Evolutionary conservation across 495 filamentous ascomycete genomes (phyloP).

Genomic region (Lasiosphaeriaceae sp.): DNA sequence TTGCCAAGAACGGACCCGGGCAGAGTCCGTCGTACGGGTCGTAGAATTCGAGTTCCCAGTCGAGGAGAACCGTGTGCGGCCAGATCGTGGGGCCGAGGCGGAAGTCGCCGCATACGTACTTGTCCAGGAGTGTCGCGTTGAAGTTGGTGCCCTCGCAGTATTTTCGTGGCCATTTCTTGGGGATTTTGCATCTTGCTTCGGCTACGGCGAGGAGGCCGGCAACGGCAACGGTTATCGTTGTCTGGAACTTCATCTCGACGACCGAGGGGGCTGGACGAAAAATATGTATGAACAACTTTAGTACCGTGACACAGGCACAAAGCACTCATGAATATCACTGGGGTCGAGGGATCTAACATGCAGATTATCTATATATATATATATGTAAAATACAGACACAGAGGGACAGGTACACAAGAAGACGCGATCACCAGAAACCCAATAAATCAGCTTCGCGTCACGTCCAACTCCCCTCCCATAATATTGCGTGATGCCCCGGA

Average conservation of each 20-base stretch:
- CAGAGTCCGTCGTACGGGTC: conserved; percentile 47
- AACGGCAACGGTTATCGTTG: neutral
- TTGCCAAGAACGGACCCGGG: conserved; percentile 44
- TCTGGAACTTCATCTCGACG: neutral
- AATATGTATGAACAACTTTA: too few relatives aligned
- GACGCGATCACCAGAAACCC: too few relatives aligned
- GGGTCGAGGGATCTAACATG: too few relatives aligned
- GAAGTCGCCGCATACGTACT: conserved; percentile 49
- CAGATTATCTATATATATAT: too few relatives aligned
- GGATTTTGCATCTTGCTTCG: neutral
- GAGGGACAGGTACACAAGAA: too few relatives aligned
- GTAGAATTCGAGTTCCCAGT: conserved; percentile 35
- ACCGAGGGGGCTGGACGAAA: neutral
- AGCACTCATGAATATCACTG: too few relatives aligned
- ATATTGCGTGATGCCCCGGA: too few relatives aligned
- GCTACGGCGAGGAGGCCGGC: neutral
- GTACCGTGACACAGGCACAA: too few relatives aligned
- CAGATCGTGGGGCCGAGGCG: conserved; percentile 47
- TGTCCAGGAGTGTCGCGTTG: conserved; percentile 15
- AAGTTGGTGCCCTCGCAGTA: conserved; percentile 39
- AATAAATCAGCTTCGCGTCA: too few relatives aligned
- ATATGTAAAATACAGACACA: too few relatives aligned
- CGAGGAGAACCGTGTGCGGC: conserved; percentile 34
- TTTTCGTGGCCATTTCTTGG: neutral
- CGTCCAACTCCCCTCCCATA: too few relatives aligned